Percentiles rank a stretch among this genome's conserved stretches.
Evolutionary conservation across 768 basidiomycete species (phyloP).

Genomic region (Auriscalpium orientale): DNA sequence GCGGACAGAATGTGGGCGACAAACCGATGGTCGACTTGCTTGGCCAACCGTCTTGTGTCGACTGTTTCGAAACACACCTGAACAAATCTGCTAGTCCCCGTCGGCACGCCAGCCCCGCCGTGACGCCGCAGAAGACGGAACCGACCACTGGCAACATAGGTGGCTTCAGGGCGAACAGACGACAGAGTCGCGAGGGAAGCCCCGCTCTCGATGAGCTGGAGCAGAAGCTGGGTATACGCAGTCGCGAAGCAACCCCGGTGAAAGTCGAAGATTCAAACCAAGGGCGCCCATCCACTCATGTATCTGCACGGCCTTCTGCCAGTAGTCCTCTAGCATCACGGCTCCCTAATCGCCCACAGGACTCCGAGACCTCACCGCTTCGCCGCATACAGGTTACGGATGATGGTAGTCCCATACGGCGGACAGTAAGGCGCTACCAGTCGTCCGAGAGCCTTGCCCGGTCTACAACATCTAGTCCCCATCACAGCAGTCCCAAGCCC

Average conservation of each 20-base stretch:
- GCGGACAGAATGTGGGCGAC: conserved; percentile 65
- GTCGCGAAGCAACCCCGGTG: conserved; percentile 16
- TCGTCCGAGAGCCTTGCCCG: background rate
- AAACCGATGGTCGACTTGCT: conserved; percentile 78
- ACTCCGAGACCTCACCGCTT: background rate
- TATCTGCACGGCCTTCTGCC: background rate
- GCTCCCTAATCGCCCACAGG: background rate
- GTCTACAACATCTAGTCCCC: background rate
- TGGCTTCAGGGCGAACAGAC: conserved; percentile 31
- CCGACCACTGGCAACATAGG: conserved; percentile 31
- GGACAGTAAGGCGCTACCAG: background rate
- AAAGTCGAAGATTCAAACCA: conserved; percentile 3
- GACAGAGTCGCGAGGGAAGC: conserved; percentile 21
- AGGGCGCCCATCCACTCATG: background rate
- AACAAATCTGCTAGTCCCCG: conserved; percentile 34
- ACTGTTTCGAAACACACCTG: conserved; percentile 75
- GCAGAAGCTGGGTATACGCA: conserved; percentile 24
- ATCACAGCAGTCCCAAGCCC: conserved; percentile 18
- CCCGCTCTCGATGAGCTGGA: conserved; percentile 29
- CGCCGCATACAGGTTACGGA: background rate
- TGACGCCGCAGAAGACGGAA: conserved; percentile 20
- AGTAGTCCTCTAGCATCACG: background rate
- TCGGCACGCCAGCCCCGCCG: conserved; percentile 25
- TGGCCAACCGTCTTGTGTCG: conserved; percentile 69
- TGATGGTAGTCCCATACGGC: background rate